These are phyloP conservation scores for Clitopilus passeckerianus DNA, from an alignment of 768 basidiomycete species.

Conservation along the genomic window DNA sequence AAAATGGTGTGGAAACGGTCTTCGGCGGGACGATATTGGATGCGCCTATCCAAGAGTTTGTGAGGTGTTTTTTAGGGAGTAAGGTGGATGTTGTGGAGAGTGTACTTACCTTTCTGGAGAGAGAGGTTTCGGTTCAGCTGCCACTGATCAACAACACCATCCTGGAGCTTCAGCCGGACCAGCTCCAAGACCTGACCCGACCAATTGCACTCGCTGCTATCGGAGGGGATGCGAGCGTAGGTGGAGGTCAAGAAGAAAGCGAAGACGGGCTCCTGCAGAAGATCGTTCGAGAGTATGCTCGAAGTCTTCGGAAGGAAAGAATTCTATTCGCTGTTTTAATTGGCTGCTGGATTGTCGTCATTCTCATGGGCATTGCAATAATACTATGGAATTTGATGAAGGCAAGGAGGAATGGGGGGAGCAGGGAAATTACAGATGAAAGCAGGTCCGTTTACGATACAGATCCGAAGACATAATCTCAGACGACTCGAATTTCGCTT, in stretches of 20 bases:
- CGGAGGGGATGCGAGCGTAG: conserved; percentile 28
- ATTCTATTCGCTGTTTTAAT: conserved; percentile 83
- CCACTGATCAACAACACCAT: conserved; percentile 71
- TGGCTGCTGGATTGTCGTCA: conserved; percentile 77
- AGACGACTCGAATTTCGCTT: no score
- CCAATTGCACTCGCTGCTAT: conserved; percentile 86
- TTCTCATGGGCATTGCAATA: conserved; percentile 70
- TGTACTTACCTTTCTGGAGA: conserved; percentile 84
- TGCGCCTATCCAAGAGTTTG: conserved; percentile 77
- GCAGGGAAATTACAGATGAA: no score
- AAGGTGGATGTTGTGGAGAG: conserved; percentile 86
- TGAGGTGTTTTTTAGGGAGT: conserved; percentile 85
- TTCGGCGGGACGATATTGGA: conserved; percentile 86
- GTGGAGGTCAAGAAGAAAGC: conserved; percentile 12
- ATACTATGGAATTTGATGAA: conserved; percentile 55
- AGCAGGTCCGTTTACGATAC: no score
- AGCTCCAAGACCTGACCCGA: conserved; percentile 67
- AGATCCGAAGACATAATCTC: no score
- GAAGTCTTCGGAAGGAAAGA: conserved; percentile 72
- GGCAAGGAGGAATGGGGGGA: no score
- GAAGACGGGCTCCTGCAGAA: conserved; percentile 57
- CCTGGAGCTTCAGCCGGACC: conserved; percentile 69
- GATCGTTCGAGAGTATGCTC: conserved; percentile 69
- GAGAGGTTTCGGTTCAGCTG: conserved; percentile 78
- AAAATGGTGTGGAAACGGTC: conserved; percentile 67